These are phyloP conservation scores for Ambrosia trifida DNA, from an alignment of 129 eudicot species.

Conservation along the genomic window DNA sequence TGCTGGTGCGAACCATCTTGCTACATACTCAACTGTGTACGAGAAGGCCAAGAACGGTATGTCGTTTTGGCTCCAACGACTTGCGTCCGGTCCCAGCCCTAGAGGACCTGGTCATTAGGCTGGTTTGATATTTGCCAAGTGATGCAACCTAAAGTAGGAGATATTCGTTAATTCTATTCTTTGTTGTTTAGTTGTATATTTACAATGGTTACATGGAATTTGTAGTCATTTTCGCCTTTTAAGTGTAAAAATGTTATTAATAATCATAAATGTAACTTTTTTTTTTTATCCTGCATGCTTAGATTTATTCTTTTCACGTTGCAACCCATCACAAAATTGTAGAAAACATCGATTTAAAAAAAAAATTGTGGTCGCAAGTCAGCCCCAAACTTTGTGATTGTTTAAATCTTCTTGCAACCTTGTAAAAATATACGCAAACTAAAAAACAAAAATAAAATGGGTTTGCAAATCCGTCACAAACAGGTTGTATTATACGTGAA, in stretches of 20 bases:
- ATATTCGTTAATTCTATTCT: slow-evolving; percentile 15
- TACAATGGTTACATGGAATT: too few species aligned
- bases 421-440: too few species aligned
- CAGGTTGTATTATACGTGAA: too few species aligned
- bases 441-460: too few species aligned
- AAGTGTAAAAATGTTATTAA: background rate
- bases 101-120: slow-evolving; percentile 45
- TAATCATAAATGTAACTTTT: background rate
- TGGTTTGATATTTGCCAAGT: background rate
- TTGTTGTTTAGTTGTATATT: background rate
- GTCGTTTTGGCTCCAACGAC: slow-evolving; percentile 39
- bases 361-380: too few species aligned
- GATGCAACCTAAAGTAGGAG: background rate
- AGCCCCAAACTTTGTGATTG: too few species aligned
- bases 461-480: too few species aligned
- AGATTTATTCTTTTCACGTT: background rate
- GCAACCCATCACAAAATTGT: background rate
- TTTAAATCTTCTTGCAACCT: too few species aligned
- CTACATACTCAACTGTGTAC: slow-evolving; percentile 26
- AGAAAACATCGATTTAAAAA: too few species aligned
- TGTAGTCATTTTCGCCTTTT: background rate
- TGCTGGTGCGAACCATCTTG: slow-evolving; percentile 28
- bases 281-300: background rate
- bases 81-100: slow-evolving; percentile 45
- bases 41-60: slow-evolving; percentile 36